A percentile compares a stretch with the other conserved stretches of the same genome.
These are phyloP conservation scores for Phytophthora pistaciae DNA, from an alignment of 352 stramenopile species.

Conservation along the genomic window DNA sequence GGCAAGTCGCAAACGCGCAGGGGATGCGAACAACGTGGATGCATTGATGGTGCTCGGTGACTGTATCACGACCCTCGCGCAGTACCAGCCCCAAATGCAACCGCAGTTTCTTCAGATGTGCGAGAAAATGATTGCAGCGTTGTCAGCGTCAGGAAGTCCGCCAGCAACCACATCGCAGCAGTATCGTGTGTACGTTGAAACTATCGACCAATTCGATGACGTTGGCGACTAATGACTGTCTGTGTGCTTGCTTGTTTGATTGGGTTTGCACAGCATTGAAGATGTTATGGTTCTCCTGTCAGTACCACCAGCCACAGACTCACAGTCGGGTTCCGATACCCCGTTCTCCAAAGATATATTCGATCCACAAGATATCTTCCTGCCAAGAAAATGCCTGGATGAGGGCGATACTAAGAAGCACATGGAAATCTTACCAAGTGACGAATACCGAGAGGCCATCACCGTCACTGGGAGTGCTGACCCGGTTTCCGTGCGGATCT, in stretches of 20 bases:
- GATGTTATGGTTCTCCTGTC: slow-evolving; percentile 32
- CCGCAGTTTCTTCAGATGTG: slow-evolving; percentile 38
- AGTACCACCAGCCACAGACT: slow-evolving; percentile 2
- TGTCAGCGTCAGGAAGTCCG: slow-evolving; percentile 22
- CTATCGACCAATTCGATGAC: background rate
- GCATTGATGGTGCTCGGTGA: slow-evolving; percentile 48
- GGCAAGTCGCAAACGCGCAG: slow-evolving; percentile 15
- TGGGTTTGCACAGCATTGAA: slow-evolving; percentile 23
- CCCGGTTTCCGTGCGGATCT: slow-evolving; percentile 65
- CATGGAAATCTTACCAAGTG: background rate
- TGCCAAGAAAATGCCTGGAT: slow-evolving; percentile 29
- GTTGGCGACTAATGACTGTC: slow-evolving; percentile 4
- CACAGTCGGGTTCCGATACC: background rate
- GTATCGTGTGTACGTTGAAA: slow-evolving; percentile 39
- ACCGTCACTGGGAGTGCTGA: slow-evolving; percentile 71
- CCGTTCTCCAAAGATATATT: slow-evolving; percentile 42
- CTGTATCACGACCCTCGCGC: slow-evolving; percentile 44
- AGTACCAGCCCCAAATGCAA: slow-evolving; percentile 34
- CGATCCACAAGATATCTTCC: slow-evolving; percentile 48
- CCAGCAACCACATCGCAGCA: slow-evolving; percentile 32
- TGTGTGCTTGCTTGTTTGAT: background rate
- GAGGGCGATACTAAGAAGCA: background rate
- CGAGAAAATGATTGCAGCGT: slow-evolving; percentile 36
- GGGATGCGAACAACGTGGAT: slow-evolving; percentile 34
- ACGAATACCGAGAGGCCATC: slow-evolving; percentile 24